These are phyloP conservation scores for Aspergillus neotritici DNA, from an alignment of 2,329 filamentous ascomycete genomes.

Conservation along the genomic window DNA sequence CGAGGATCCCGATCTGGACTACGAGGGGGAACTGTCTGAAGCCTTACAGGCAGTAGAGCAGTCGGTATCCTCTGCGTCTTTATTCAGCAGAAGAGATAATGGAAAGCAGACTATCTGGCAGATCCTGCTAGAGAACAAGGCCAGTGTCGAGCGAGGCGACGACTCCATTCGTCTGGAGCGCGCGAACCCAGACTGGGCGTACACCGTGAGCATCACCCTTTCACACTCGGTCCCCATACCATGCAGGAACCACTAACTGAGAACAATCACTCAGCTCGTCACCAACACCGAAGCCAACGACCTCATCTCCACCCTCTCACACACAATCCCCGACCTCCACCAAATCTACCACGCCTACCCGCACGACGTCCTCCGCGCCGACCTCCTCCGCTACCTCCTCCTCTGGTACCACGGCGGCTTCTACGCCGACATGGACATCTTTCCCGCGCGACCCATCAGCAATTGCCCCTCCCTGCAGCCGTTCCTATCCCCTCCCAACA, in stretches of 20 bases:
- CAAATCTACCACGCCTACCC: constrained; percentile 27
- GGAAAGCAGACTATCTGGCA: constrained; percentile 26
- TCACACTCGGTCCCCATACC: no score
- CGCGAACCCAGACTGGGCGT: constrained; percentile 25
- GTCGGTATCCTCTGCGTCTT: background rate
- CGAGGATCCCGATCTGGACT: constrained; percentile 22
- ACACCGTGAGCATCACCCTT: constrained; percentile 15
- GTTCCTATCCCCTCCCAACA: constrained; percentile 6
- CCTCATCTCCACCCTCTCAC: constrained; percentile 18
- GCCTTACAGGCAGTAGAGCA: constrained; percentile 22
- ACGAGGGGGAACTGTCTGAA: constrained; percentile 19
- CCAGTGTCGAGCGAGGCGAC: constrained; percentile 8
- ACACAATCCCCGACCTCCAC: constrained; percentile 21
- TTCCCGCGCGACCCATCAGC: constrained; percentile 23
- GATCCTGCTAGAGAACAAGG: constrained; percentile 21
- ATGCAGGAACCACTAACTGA: background rate
- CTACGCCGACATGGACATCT: constrained; percentile 32
- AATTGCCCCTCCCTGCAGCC: constrained; percentile 23
- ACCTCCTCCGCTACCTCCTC: constrained; percentile 39
- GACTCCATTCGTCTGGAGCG: constrained; percentile 25
- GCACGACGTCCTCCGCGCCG: constrained; percentile 48
- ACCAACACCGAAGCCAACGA: constrained; percentile 22
- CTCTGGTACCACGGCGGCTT: constrained; percentile 34
- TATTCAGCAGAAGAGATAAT: constrained; percentile 7
- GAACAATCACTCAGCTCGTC: constrained; percentile 17